Evolutionary conservation across 306 rosid genomes (phyloP).

Genomic region (Vigna reflexopilosa): DNA sequence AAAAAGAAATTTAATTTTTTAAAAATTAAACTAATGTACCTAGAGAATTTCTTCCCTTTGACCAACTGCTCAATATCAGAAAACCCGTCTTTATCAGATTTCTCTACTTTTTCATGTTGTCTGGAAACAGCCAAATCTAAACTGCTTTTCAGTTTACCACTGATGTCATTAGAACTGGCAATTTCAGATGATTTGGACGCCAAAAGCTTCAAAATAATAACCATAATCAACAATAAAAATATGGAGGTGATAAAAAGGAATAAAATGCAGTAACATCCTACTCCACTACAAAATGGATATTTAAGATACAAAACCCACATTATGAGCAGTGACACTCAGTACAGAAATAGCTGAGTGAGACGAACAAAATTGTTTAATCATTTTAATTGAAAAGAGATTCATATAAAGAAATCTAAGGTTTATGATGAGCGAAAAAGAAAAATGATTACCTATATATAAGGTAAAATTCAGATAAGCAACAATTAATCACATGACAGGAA

Average conservation of each 20-base stretch:
- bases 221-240: neutral
- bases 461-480: slow-evolving; percentile 15
- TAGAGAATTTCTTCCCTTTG: slow-evolving; percentile 47
- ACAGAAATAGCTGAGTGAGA: neutral
- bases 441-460: neutral
- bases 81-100: slow-evolving; percentile 40
- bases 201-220: slow-evolving; percentile 44
- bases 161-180: slow-evolving; percentile 20
- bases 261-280: slow-evolving; percentile 28
- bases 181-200: slow-evolving; percentile 40
- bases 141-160: slow-evolving; percentile 34
- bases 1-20: neutral
- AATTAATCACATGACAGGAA: neutral
- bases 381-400: slow-evolving; percentile 13
- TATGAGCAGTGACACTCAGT: neutral
- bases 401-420: slow-evolving; percentile 24
- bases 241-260: neutral
- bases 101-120: slow-evolving; percentile 38
- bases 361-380: neutral
- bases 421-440: neutral
- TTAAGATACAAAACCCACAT: slow-evolving; percentile 22
- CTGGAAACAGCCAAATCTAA: slow-evolving; percentile 29
- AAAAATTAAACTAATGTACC: slow-evolving; percentile 43
- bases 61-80: slow-evolving; percentile 52
- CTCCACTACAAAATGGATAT: slow-evolving; percentile 9